Base-by-base conservation (phyloP, 2,329 filamentous ascomycete species). In the Didymella pomorum region DNA sequence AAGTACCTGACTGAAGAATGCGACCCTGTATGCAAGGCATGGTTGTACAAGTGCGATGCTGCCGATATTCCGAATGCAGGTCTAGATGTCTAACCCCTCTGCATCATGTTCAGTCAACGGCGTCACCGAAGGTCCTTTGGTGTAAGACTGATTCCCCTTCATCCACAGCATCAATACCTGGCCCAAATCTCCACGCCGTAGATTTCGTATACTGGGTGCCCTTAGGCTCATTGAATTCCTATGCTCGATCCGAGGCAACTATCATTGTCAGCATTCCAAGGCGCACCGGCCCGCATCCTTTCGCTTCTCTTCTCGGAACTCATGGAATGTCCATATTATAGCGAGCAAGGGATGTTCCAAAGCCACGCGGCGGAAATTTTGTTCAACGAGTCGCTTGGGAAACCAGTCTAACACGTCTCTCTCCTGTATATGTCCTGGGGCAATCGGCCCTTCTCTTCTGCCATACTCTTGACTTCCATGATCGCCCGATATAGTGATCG, bases 271-370 rank as follows among this genome's bases (percentile, higher is more conserved):
- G 44, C 66, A 69, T 70, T 70, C 65, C 65, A 63, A 23, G 31
- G 35, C n/a, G 33, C 28, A 41, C 31, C 49, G 49, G 60, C 62
- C 52, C 41, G 33, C 47, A 42, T 58, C 58, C 62, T 44, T 47
- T 53, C 55, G 53, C 42, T 47, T 51, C 41, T 35, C 39, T 29
- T 47, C 33, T 55, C 49, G 42, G 42, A 26, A 35, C 39, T 45
- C 53, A 61, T 69, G 64, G 71, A 75, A 77, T 71, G 67, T 66
- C 58, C 54, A 65, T 63, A 25, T 56, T 60, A 50, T 54, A 52
- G 39, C 43, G 62, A 60, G 72, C 67, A 76, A 75, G 73, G 73
- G 75, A 71, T 73, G 62, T 56, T 41, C 41, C 41, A 63, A 43
- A 60, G 54, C 63, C 63, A 65, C 58, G 56, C 52, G 61, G 53